Evolutionary conservation across 179 eudicot genomes (phyloP), one percentile per base, ranked within the genome.

Genomic region (Patellifolia procumbens): DNA sequence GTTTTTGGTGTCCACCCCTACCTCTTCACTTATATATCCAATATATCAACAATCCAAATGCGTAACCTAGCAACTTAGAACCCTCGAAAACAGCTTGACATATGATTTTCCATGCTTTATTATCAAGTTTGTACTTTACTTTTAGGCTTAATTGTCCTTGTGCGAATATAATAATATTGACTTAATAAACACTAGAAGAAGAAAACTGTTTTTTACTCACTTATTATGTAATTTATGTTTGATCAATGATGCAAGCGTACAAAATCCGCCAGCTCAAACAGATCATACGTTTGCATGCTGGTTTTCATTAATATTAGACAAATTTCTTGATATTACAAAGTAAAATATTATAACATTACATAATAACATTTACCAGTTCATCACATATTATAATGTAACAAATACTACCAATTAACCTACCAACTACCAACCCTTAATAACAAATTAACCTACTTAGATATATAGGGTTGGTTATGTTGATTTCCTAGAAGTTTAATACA

Each of bases 271-370:
- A n/a, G n/a, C n/a, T n/a, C n/a, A n/a, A n/a, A n/a, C n/a, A n/a
- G n/a, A n/a, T n/a, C n/a, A n/a, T n/a, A n/a, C n/a, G n/a, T 26
- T 22, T 55, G 32, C 32, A 58, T 24, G 4, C 11, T 7, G 11
- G 32, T 20, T 26, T 32, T 58, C 32, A 58, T 58, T 28, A 24
- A 5, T 28, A 58, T 58, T 1, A 58, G n/a, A 15, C 5, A 69
- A 28, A 34, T 0, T 29, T 51, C 43, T n/a, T n/a, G n/a, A 7
- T 8, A 51, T 70, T 31, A 32, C 5, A 16, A 8, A 51, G 43
- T 31, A 70, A 17, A 55, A 72, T 49, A 34, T 72, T 9, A 68
- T 53, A n/a, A 2, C n/a, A 72, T 31, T 34, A 64, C 68, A 64
- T 20, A 4, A 26, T 34, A 62, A 62, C 43, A 32, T 19, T 2